A percentile compares a stretch with the other conserved stretches of the same genome.
These are phyloP conservation scores for Liquidambar formosana DNA, from an alignment of 164 flowering plant genomes.

Conservation along the genomic window DNA sequence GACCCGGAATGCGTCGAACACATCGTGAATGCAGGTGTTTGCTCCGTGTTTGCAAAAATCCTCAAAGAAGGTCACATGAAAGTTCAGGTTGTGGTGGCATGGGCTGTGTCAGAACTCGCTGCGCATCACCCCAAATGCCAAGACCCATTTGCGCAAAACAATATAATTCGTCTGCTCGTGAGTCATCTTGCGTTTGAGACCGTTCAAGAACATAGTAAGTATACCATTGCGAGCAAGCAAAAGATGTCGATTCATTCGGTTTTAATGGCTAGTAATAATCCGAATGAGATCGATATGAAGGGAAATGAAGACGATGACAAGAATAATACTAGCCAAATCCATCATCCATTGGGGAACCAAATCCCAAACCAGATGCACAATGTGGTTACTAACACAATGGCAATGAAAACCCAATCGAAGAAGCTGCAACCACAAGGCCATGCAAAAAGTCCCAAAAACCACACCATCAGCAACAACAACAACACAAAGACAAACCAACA, in stretches of 20 bases:
- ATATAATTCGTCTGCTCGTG: constrained; percentile 68
- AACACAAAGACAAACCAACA: constrained; percentile 4
- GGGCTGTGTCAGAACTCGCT: constrained; percentile 82
- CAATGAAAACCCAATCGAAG: constrained; percentile 23
- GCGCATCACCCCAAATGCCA: constrained; percentile 70
- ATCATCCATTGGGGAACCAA: constrained; percentile 42
- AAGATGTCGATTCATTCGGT: constrained; percentile 58
- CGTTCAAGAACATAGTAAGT: constrained; percentile 85
- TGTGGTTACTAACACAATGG: constrained; percentile 48
- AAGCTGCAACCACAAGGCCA: not conserved
- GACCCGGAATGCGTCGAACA: constrained; percentile 85
- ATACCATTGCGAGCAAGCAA: constrained; percentile 52
- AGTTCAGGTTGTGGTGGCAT: constrained; percentile 73
- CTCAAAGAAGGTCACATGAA: constrained; percentile 82
- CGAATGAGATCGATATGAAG: not conserved
- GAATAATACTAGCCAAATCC: constrained; percentile 5
- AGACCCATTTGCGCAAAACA: constrained; percentile 74
- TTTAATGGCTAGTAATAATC: constrained; percentile 44
- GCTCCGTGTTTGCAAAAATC: constrained; percentile 69
- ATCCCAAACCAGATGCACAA: constrained; percentile 51
- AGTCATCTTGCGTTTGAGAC: constrained; percentile 88
- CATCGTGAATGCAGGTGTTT: constrained; percentile 73
- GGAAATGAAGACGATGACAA: constrained; percentile 16
- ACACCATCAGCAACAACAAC: constrained; percentile 1
- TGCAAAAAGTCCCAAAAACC: not conserved